These are phyloP conservation scores for Arthrinium phaeospermum DNA, from an alignment of 2,329 filamentous ascomycete genomes.

Conservation along the genomic window DNA sequence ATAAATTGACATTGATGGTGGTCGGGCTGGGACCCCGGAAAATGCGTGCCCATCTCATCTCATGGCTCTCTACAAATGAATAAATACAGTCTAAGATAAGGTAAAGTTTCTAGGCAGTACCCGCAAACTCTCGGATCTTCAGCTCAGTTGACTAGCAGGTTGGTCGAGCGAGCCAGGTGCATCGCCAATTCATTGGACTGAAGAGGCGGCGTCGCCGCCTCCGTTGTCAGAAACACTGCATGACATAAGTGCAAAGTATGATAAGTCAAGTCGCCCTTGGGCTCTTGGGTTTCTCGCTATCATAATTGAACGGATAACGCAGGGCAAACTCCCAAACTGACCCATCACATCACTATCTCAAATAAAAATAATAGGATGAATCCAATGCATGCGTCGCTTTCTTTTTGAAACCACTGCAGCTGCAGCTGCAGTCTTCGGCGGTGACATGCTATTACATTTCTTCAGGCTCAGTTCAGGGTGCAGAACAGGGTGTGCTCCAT, in stretches of 20 bases:
- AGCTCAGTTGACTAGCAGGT: slow-evolving; percentile 1
- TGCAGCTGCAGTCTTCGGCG: not conserved
- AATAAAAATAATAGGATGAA: not conserved
- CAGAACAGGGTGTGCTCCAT: slow-evolving; percentile 14
- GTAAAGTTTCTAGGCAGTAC: slow-evolving; percentile 2
- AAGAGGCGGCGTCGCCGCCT: not conserved
- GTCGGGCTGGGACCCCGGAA: not conserved
- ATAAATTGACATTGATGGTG: not conserved
- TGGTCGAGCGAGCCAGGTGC: not conserved
- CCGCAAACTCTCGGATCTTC: slow-evolving; percentile 9
- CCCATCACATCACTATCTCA: not conserved
- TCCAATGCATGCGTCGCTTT: not conserved
- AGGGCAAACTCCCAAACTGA: not conserved
- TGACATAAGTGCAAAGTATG: slow-evolving; percentile 8
- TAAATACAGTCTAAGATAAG: not conserved
- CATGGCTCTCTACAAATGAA: not conserved
- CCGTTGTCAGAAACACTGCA: slow-evolving; percentile 3
- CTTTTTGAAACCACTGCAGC: slow-evolving; percentile 4
- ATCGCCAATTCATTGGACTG: not conserved
- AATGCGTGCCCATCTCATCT: not conserved
- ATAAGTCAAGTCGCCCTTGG: slow-evolving; percentile 2
- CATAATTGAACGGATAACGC: not conserved
- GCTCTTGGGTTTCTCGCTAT: not conserved
- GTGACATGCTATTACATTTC: slow-evolving; percentile 4
- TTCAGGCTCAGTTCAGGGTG: not conserved